Evolutionary conservation across 1,284 basidiomycete genomes (phyloP).

Genomic region (Ustilago loliicola): DNA sequence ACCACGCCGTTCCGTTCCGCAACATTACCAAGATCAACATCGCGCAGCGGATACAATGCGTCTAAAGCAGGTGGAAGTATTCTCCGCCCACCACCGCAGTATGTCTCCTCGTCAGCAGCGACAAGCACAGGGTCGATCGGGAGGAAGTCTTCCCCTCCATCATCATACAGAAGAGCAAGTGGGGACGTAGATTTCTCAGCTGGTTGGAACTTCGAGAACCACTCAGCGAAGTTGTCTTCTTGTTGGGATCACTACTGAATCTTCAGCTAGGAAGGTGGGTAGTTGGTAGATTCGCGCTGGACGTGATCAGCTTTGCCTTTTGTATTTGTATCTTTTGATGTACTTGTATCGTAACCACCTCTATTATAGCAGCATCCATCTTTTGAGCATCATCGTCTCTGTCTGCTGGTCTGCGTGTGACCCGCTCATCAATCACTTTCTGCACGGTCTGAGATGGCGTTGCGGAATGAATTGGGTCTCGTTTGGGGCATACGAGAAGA

Average conservation of each 20-base stretch:
- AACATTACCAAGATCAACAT: slow-evolving; percentile 31
- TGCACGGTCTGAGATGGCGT: too few relatives aligned
- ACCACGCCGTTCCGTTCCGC: slow-evolving; percentile 29
- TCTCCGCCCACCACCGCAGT: slow-evolving; percentile 15
- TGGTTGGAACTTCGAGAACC: slow-evolving; percentile 34
- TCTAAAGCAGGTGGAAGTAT: slow-evolving; percentile 8
- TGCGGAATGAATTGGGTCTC: too few relatives aligned
- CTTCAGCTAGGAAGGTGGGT: too few relatives aligned
- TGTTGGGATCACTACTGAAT: slow-evolving; percentile 19
- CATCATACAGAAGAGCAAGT: not conserved
- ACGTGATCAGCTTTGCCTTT: not conserved
- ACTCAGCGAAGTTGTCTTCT: not conserved
- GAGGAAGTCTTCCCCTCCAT: not conserved
- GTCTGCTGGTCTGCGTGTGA: not conserved
- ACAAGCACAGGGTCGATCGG: not conserved
- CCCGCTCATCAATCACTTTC: too few relatives aligned
- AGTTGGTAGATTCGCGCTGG: not conserved
- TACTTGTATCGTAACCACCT: slow-evolving; percentile 5
- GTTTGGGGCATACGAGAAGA: too few relatives aligned
- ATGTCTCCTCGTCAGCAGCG: not conserved
- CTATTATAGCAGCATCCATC: not conserved
- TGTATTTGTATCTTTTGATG: slow-evolving; percentile 15
- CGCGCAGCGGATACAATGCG: slow-evolving; percentile 5
- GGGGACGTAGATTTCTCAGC: slow-evolving; percentile 25
- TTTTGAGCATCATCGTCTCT: too few relatives aligned